Conservation (phyloP, 352 stramenopile genomes). For the Lagenidium sp. region DNA sequence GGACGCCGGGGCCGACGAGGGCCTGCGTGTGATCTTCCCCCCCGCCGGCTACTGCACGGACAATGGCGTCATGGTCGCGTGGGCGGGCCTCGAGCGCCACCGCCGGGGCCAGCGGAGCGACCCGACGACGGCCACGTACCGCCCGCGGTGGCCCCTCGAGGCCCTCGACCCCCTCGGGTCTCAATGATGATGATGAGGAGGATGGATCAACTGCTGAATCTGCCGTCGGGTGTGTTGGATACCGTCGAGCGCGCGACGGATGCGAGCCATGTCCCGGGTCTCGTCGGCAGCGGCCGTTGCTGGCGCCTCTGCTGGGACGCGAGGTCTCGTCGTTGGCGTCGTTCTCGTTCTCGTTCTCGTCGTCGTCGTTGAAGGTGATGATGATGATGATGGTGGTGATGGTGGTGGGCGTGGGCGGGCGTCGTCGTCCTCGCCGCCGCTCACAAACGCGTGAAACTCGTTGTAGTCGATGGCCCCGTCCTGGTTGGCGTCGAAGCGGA, state of each 20-base stretch:
- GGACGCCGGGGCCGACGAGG: constrained; percentile 34
- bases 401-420: not conserved
- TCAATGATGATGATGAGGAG: constrained; percentile 7
- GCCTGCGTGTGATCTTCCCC: constrained; percentile 34
- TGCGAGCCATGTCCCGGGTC: constrained; percentile 12
- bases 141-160: constrained; percentile 70
- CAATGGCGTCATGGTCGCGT: constrained; percentile 97
- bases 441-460: constrained; percentile 45
- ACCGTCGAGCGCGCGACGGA: constrained; percentile 27
- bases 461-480: constrained; percentile 58
- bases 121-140: constrained; percentile 37
- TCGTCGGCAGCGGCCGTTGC: not conserved
- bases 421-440: constrained; percentile 1
- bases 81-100: constrained; percentile 83
- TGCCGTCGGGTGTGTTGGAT: no score
- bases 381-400: not conserved
- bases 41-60: constrained; percentile 94
- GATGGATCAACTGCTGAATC: constrained; percentile 28
- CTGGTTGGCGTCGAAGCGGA: constrained; percentile 42
- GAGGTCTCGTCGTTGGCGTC: no score
- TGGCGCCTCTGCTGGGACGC: not conserved
- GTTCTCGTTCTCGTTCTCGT: no score
- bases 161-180: constrained; percentile 28
- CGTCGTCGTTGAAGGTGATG: not conserved
- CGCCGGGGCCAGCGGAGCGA: constrained; percentile 46